Base-by-base conservation (phyloP, 306 rosid species). In the Clitoria ternatea region DNA sequence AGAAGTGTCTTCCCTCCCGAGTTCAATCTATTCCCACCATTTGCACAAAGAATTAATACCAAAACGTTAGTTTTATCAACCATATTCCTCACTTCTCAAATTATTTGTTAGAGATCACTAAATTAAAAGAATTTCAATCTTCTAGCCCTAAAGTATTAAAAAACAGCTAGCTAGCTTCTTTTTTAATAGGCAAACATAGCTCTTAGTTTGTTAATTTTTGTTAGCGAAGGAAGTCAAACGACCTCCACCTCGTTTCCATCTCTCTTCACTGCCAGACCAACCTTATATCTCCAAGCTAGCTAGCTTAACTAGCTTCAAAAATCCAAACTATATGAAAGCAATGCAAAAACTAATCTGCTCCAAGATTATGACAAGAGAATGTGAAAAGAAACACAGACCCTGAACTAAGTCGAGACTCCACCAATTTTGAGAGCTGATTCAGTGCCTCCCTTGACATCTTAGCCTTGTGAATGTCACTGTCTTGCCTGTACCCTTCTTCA, bases 371-470 rank as follows among this genome's bases (percentile, higher is more conserved):
- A 20, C 3, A 36, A 23, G 5, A 50, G 20, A 56, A 77, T n/a
- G n/a, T 61, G 13, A 53, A 53, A 53, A 66, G 67, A 76, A 71
- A 45, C 55, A 56, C 78, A 62, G 50, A 89, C 96, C 97, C 87
- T 54, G 78, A 22, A 5, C 70, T 79, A 66, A 90, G 66, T 77
- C 85, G 84, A 5, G 84, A 87, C 44, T 84, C 86, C 53, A 83
- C 88, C 76, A 81, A 57, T 49, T 80, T 81, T 7, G 82, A 83
- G 75, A 95, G 92, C 73, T 80, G 91, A 11, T 77, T 65, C 72
- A 91, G 67, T 61, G 90, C 87, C 60, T 91, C 90, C 85, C 89
- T 89, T 54, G 87, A 75, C 23, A 79, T 59, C 79, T 61, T 83
- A 40, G 82, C 81, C 66, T 67, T 77, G 44, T 78, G 92, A 32